A percentile compares a stretch with the other conserved stretches of the same genome.
These are phyloP conservation scores for Vigna radiata DNA, from an alignment of 306 rosid species.

Conservation along the genomic window DNA sequence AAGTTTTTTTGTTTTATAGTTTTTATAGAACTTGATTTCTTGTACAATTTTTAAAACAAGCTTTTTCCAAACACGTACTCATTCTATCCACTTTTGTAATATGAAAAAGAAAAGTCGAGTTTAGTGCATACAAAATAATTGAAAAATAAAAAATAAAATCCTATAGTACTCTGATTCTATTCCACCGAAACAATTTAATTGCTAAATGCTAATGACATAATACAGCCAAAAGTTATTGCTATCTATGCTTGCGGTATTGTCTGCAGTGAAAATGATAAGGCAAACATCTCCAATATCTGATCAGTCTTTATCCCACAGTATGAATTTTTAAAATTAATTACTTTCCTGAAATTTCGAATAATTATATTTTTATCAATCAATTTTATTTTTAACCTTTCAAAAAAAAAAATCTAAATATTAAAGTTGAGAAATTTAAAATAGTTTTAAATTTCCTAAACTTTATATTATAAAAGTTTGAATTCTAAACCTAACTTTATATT, in stretches of 20 bases:
- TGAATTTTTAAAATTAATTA: too few relatives aligned
- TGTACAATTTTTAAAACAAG: background rate
- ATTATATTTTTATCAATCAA: too few relatives aligned
- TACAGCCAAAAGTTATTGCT: background rate
- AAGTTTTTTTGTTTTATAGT: background rate
- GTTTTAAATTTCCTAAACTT: too few relatives aligned
- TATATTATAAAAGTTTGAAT: too few relatives aligned
- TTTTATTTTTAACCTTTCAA: too few relatives aligned
- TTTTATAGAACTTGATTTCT: background rate
- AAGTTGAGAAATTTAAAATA: too few relatives aligned
- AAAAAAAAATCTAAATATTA: too few relatives aligned
- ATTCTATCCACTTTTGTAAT: background rate
- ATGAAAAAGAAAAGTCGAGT: background rate
- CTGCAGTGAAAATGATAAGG: conserved; percentile 25
- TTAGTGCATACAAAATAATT: background rate
- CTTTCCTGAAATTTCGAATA: too few relatives aligned
- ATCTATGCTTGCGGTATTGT: background rate
- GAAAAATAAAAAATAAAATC: background rate
- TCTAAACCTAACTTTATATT: too few relatives aligned
- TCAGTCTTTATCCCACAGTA: background rate
- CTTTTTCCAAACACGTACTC: background rate
- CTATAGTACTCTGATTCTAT: background rate
- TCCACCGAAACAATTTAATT: background rate
- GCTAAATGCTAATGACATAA: conserved; percentile 23
- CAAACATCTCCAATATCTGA: background rate